Evolutionary conservation across 805 yeast genomes (phyloP), one percentile per base, ranked within the genome.

Genomic region (Yarrowia sp.): DNA sequence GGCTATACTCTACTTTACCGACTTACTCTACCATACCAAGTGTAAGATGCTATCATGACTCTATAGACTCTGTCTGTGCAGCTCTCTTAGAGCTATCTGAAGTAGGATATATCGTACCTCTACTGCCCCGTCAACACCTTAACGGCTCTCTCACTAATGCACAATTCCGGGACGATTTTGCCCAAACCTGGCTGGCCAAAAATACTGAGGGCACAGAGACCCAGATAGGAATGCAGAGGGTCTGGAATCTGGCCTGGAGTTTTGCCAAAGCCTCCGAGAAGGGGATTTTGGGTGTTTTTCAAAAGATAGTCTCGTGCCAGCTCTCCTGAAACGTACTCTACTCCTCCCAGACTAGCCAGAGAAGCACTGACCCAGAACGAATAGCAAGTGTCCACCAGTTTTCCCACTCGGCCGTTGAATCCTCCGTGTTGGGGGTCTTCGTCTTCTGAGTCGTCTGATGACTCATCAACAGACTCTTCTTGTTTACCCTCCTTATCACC

Each of bases 381-480:
- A 71, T 92, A 92, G 76, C 98, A 92, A 0, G 96, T 88, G 74
- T 92, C 98, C 3, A 88, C 88, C 65, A 80, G 82, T 73, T 92
- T 92, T 73, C 90, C 90, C n/a, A 83, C 85, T 52, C 98, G 79
- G 0, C 98, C 98, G 73, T 91, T 90, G 72, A 89, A 85, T 0
- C 93, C 93, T 1, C 97, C 97, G 0, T n/a, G 41, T 19, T 46
- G 52, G 11, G 52, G 52, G 16, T 46, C 52, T 17, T 5, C 33
- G 2, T 26, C 22, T 2, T 46, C 52, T 7, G 30, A 26, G 30
- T 26, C 30, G 8, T 43, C 48, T 2, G 22, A 21, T 14, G 26
- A 40, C 3, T 19, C 22, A 3, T 38, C 43, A 10, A 12, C 17
- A 14, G 26, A 12, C 6, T 43, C 48, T 17, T 17, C n/a, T 8